Evolutionary conservation across 495 filamentous ascomycete species (phyloP), one percentile per base, ranked within the genome.

Genomic region (Penicillium desertorum): DNA sequence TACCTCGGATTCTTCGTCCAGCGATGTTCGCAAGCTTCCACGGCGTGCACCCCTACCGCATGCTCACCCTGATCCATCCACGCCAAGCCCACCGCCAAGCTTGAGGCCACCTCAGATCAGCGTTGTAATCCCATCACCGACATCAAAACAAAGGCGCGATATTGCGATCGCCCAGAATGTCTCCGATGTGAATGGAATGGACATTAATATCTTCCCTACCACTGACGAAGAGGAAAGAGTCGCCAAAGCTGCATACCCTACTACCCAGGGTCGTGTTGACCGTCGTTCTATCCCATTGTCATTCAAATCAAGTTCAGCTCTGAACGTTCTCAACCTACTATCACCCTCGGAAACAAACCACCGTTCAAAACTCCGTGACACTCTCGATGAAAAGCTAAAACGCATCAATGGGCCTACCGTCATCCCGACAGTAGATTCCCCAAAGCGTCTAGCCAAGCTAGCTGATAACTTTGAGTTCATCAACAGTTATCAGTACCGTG

Each of bases 381-480:
- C 55, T 2, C 54, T 76, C 0, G 20, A 68, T 14, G 62, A 61
- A 29, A 75, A 72, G 39, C 44, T 74, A 0, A 20, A 51, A 2
- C 27, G 42, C 1, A 71, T 77, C 37, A 41, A 62, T 2, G 75
- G 76, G 0, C 72, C 73, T 0, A 16, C 46, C 0, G 65, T 76
- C 3, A 61, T 58, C 3, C 63, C 74, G 12, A 55, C 61, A 1
- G 45, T 65, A 0, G 56, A 61, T 2, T 67, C 65, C 20, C 59
- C 66, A 4, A 61, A 50, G 3, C 54, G 51, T 11, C 62, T 77
- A 0, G 63, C 66, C 0, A 39, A 58, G 8, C 58, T 70, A 5
- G 66, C 66, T 0, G 52, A 70, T 1, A 70, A 72, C 43, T 81
- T 81, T 56, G 69, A 68, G 14, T 82, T 82, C n/a, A 62, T 77